Percentiles rank a stretch among this genome's conserved stretches.
Evolutionary conservation across 441 rosid genomes (phyloP).

Genomic region (Populus hybrid): DNA sequence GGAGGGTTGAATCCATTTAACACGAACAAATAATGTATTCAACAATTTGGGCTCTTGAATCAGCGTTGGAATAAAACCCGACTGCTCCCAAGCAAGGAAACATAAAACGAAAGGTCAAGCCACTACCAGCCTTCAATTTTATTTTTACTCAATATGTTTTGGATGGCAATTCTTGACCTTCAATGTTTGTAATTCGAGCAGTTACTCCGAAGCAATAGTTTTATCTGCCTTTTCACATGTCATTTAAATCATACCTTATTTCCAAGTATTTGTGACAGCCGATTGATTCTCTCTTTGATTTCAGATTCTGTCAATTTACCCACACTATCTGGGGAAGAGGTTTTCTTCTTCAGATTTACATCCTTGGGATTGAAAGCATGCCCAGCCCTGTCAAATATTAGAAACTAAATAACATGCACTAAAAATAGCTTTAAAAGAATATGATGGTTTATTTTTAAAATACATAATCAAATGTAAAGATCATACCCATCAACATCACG

Average conservation of each 20-base stretch:
- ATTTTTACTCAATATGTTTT: background rate
- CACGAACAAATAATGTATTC: background rate
- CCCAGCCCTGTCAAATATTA: slow-evolving; percentile 36
- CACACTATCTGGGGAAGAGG: slow-evolving; percentile 42
- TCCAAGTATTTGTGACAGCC: slow-evolving; percentile 32
- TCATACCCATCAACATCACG: slow-evolving; percentile 58
- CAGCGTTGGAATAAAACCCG: background rate
- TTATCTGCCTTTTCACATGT: too few species aligned
- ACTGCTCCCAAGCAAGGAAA: background rate
- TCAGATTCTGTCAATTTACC: slow-evolving; percentile 62
- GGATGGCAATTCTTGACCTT: too few species aligned
- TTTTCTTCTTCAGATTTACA: slow-evolving; percentile 44
- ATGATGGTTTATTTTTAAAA: background rate
- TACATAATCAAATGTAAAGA: slow-evolving; percentile 5
- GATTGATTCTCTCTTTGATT: slow-evolving; percentile 63
- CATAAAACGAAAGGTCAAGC: background rate
- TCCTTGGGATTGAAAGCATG: slow-evolving; percentile 88
- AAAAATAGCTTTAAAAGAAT: background rate
- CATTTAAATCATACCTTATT: too few species aligned
- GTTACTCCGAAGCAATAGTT: too few species aligned
- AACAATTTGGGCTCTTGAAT: background rate
- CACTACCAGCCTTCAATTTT: background rate
- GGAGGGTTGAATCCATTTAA: background rate
- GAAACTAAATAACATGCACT: background rate
- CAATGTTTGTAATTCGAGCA: background rate